Evolutionary conservation across 1,139 yeast genomes (phyloP), one percentile per base, ranked within the genome.

Genomic region (Lodderomyces elongisporus): DNA sequence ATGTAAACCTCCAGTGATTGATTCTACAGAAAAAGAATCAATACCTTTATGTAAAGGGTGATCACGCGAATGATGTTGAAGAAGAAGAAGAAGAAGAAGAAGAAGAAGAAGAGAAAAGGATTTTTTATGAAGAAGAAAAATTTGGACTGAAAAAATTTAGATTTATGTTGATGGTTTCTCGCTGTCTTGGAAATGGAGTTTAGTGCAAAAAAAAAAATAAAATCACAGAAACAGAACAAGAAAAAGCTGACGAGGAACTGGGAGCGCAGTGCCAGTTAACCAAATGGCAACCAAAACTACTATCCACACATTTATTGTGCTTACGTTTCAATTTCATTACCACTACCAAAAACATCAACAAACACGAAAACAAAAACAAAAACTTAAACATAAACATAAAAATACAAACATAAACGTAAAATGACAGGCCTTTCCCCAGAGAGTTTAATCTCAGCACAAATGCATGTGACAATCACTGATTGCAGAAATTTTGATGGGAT

Each of bases 51-150:
- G 28, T 24, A 49, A 51, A 56, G 70, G 62, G 60, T 58, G 70
- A 60, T 58, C 50, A 47, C 53, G 74, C 72, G 72, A 60, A 63
- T 58, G 70, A 65, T 64, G 70, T 65, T 65, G 46, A 42, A 31
- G 54, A 49, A 36, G 33, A 35, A 33, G 33, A 32, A 32, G 22
- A 28, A 25, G 14, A 29, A 32, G 28, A 31, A 32, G 32, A 30
- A 27, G 22, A 5, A 5, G 20, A 26, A 37, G 27, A 31, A 22
- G 20, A 17, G 17, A 27, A 25, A 12, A 20, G 10, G 7, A 20
- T 20, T 20, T 20, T 10, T 10, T 10, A 10, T 20, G 4, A 27
- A 17, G 27, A 32, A 30, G 23, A 25, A 25, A 23, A 29, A 5
- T 16, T 16, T 16, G 12, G 4, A 20, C 10, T 10, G 10, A 5